Conservation (phyloP, 2,329 filamentous ascomycete genomes). For the Colletotrichum godetiae region DNA sequence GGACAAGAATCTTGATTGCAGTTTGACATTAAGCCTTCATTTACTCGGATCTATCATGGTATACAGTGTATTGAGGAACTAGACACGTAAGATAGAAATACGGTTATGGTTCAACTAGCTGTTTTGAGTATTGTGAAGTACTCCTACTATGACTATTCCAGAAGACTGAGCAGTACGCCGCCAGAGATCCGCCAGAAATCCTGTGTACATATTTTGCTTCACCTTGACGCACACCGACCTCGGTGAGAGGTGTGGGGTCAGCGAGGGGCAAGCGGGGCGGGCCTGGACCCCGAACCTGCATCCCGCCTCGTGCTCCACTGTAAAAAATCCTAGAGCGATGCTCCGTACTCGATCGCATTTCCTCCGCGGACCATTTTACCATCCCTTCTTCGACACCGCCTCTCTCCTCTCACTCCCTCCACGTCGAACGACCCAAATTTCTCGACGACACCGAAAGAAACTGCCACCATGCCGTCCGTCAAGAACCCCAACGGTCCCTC, state of each 20-base stretch:
- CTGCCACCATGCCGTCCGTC: constrained; percentile 61
- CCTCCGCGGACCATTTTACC: background rate
- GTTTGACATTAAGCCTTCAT: background rate
- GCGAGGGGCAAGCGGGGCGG: constrained; percentile 11
- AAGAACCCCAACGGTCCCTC: constrained; percentile 69
- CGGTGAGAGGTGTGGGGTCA: background rate
- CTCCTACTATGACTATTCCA: background rate
- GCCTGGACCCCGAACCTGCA: constrained; percentile 6
- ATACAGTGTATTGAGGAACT: background rate
- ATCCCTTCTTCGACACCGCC: background rate
- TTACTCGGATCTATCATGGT: background rate
- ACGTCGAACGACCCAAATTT: background rate
- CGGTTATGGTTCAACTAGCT: background rate
- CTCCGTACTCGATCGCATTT: constrained; percentile 1
- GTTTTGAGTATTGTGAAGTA: background rate
- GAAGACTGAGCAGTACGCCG: too few species aligned
- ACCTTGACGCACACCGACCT: background rate
- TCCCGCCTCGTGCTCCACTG: constrained; percentile 25
- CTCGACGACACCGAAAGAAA: background rate
- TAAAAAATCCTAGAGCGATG: constrained; percentile 27
- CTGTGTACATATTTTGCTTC: background rate
- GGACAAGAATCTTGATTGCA: constrained; percentile 17
- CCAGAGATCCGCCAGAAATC: too few species aligned
- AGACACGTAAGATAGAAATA: background rate
- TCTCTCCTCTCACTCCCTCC: background rate